phyloP scores from a whole-genome alignment of 768 basidiomycete genomes.

The Rhizopogon sp. region DNA sequence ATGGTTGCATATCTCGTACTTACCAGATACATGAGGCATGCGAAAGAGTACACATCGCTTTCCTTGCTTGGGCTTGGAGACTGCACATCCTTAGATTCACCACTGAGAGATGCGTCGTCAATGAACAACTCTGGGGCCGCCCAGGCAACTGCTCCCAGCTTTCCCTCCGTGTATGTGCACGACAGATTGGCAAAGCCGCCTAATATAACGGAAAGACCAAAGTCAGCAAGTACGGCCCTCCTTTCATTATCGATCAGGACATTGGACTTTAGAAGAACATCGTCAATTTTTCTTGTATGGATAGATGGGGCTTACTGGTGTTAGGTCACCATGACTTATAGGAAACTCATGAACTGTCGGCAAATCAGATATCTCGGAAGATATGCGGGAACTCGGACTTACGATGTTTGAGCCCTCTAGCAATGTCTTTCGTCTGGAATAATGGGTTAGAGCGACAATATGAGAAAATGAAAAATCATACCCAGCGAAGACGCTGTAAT shows the following conservation, averaged over 20 bases:
- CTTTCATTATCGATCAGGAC: conserved; percentile 38
- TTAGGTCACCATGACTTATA: conserved; percentile 5
- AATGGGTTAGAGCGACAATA: background rate
- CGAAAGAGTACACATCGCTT: background rate
- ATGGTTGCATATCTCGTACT: background rate
- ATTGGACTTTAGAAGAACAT: conserved; percentile 24
- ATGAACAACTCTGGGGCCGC: background rate
- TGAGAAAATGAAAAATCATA: background rate
- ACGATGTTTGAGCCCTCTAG: conserved; percentile 4
- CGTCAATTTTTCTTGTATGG: too few species aligned
- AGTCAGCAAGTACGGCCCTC: conserved; percentile 37
- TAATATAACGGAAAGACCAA: conserved; percentile 36
- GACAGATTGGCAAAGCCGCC: background rate
- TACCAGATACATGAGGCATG: background rate
- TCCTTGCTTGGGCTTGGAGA: background rate
- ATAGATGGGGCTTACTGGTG: background rate
- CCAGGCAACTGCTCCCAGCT: background rate
- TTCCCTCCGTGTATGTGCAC: background rate
- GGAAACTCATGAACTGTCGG: background rate
- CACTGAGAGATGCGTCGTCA: background rate
- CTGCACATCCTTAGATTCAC: too few species aligned
- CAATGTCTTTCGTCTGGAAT: background rate
- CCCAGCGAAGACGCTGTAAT: background rate
- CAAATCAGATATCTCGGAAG: background rate
- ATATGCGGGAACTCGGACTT: background rate